These are phyloP conservation scores for Aspergillus caelatus DNA, from an alignment of 2,329 filamentous ascomycete genomes.

Conservation along the genomic window DNA sequence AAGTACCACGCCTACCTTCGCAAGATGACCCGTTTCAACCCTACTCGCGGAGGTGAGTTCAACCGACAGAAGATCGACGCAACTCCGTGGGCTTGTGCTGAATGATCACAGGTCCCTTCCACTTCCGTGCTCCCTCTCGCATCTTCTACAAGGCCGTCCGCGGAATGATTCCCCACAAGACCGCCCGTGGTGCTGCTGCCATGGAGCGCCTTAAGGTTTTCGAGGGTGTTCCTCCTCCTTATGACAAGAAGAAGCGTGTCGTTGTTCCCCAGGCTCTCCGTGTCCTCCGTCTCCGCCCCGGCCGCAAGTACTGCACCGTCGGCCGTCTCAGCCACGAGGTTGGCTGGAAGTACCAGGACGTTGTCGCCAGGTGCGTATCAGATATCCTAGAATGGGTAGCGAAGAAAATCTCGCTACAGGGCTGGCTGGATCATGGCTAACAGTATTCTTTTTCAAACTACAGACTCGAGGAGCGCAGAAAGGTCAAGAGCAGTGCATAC, in stretches of 20 bases:
- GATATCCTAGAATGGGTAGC: conserved; percentile 5
- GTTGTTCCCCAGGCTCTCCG: conserved; percentile 98
- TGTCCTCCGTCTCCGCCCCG: conserved; percentile 94
- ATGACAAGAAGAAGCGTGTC: conserved; percentile 99
- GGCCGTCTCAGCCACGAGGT: conserved; percentile 98
- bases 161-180: conserved; percentile 99
- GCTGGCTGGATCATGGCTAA: conserved; percentile 23
- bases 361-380: conserved; percentile 85
- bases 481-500: conserved; percentile 98
- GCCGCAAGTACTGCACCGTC: conserved; percentile 99
- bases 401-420: not conserved
- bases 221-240: conserved; percentile 97
- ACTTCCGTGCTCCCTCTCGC: conserved; percentile 98
- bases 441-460: conserved; percentile 13
- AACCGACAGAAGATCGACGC: conserved; percentile 6
- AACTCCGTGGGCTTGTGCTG: conserved; percentile 9
- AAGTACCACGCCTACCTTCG: conserved; percentile 99
- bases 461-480: conserved; percentile 98
- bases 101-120: conserved; percentile 78
- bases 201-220: conserved; percentile 99
- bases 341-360: conserved; percentile 99
- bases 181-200: conserved; percentile 91
- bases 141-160: conserved; percentile 99
- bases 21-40: conserved; percentile 99
- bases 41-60: conserved; percentile 88